These are phyloP conservation scores for Pilobolus umbonatus DNA, from an alignment of 192 early-diverging fungal species.

Conservation along the genomic window DNA sequence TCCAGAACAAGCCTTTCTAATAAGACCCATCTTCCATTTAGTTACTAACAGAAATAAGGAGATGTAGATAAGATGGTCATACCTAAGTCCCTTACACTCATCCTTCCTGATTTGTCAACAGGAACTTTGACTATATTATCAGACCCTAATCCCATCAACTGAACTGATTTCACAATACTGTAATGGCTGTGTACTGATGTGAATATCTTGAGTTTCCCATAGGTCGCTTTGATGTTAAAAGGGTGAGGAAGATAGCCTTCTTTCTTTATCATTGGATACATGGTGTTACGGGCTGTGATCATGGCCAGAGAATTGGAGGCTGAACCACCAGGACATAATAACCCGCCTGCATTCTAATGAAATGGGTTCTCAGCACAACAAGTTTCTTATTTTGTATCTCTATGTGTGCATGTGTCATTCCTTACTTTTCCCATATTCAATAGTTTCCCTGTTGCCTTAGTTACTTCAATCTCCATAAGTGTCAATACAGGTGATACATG, in stretches of 20 bases:
- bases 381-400: neutral
- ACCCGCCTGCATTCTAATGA: constrained; percentile 46
- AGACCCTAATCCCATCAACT: constrained; percentile 65
- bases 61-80: constrained; percentile 1
- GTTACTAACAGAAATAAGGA: neutral
- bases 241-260: constrained; percentile 42
- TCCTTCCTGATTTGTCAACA: constrained; percentile 53
- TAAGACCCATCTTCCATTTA: no score
- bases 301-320: constrained; percentile 74
- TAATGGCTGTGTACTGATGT: constrained; percentile 73
- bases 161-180: constrained; percentile 67
- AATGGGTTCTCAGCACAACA: neutral
- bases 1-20: constrained; percentile 42
- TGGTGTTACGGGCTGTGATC: constrained; percentile 63
- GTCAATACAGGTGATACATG: constrained; percentile 66
- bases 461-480: constrained; percentile 62
- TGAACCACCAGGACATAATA: constrained; percentile 72
- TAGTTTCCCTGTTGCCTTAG: constrained; percentile 38
- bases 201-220: constrained; percentile 55
- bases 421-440: constrained; percentile 44
- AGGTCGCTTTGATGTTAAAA: constrained; percentile 11
- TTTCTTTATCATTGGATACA: constrained; percentile 58
- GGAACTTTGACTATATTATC: constrained; percentile 66
- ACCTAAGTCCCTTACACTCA: constrained; percentile 54
- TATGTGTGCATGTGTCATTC: constrained; percentile 11